Percentiles rank a stretch among this genome's conserved stretches.
Evolutionary conservation across 73 alveolate species (phyloP).

Genomic region (Tetrahymena elliotti): DNA sequence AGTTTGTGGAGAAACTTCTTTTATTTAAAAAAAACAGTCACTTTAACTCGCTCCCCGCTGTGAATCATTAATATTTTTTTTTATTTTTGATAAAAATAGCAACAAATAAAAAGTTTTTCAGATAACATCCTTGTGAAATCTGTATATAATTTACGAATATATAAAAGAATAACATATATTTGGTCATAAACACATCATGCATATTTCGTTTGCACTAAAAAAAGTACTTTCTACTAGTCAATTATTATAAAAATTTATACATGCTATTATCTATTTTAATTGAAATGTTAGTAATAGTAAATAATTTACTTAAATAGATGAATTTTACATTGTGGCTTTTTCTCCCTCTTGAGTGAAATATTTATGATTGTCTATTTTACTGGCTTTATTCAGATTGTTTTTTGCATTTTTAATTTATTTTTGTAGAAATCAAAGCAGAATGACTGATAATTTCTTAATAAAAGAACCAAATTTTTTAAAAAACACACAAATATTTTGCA

Average conservation of each 20-base stretch:
- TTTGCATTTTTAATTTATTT: not conserved
- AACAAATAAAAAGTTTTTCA: not conserved
- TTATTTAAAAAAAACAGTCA: not conserved
- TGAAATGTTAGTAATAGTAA: not conserved
- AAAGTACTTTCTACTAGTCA: not conserved
- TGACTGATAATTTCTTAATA: not conserved
- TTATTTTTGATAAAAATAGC: not conserved
- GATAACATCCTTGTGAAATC: not conserved
- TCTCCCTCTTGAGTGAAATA: not conserved
- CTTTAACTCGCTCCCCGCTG: not conserved
- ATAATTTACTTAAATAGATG: too few relatives aligned
- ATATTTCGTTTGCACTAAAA: not conserved
- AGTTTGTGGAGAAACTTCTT: not conserved
- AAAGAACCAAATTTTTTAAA: not conserved
- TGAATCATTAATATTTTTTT: too few relatives aligned
- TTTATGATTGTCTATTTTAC: not conserved
- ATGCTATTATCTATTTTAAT: not conserved
- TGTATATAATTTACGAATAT: too few relatives aligned
- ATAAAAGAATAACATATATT: too few relatives aligned
- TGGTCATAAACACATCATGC: not conserved
- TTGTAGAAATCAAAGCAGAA: not conserved
- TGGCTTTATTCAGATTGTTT: not conserved
- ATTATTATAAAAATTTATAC: not conserved
- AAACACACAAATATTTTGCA: not conserved
- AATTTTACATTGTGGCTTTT: not conserved